Evolutionary conservation across 73 alveolate genomes (phyloP), one percentile per base, ranked within the genome.

Genomic region (Uronychia binucleata): DNA sequence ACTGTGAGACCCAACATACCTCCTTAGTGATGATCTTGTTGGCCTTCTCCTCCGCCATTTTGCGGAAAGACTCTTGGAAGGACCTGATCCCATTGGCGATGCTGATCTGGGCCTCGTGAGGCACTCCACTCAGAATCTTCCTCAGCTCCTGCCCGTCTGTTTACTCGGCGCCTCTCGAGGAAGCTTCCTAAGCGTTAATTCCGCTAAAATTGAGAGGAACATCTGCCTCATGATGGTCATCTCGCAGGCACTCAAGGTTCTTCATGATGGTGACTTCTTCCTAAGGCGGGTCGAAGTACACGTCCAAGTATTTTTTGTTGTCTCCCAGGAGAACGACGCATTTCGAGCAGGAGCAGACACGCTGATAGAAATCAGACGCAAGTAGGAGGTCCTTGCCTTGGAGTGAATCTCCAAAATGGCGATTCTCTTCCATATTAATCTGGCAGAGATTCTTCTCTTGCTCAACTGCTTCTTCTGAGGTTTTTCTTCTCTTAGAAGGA

Each of bases 91-190:
- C 46, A 59, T 85, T 78, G n/a, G 91, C 91, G 75, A 85, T 32
- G 83, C 19, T 29, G 8, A 85, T 85, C 31, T 85, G 77, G 74
- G 77, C 91, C 76, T 85, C 86, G 33, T 85, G 86, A 19, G 67
- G 19, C 19, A 46, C 67, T 46, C 67, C 67, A 46, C 67, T 46
- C 19, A 46, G 19, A 11, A 46, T 5, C 19, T 46, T 46, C 67
- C 85, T 74, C 33, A 85, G 0, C 28, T 75, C 32, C 26, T 83
- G 30, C 14, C 29, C n/a, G 67, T 75, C 74, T 33, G 28, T 13
- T 28, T 19, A 0, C 31, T n/a, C 78, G 77, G 1, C 57, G 82
- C 84, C 59, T 75, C 35, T 34, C 30, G 5, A n/a, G n/a, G n/a
- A n/a, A n/a, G n/a, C n/a, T n/a, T n/a, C n/a, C n/a, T n/a, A n/a